Percentiles rank a stretch among this genome's conserved stretches.
These are phyloP conservation scores for Iberis pinnata DNA, from an alignment of 345 rosid species.

Conservation along the genomic window DNA sequence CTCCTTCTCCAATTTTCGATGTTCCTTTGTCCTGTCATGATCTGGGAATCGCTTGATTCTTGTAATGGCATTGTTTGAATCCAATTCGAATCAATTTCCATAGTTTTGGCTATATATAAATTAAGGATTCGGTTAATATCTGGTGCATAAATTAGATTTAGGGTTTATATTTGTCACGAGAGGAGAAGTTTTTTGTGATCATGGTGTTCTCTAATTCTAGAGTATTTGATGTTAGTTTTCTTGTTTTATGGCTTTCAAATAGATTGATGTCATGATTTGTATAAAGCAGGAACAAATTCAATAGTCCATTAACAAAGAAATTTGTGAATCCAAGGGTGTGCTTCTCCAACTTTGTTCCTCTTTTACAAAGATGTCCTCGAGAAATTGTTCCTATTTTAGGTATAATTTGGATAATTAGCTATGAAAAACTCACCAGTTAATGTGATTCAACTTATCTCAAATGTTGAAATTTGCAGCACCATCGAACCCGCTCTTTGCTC, in stretches of 20 bases:
- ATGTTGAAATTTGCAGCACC: slow-evolving; percentile 11
- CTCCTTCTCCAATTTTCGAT: background rate
- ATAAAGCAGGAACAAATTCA: slow-evolving; percentile 2
- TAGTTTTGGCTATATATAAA: too few species aligned
- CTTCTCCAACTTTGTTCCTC: slow-evolving; percentile 1
- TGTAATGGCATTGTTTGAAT: background rate
- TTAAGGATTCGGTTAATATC: too few species aligned
- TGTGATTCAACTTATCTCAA: background rate
- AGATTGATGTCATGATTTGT: slow-evolving; percentile 1
- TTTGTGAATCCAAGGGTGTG: slow-evolving; percentile 9
- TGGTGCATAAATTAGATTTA: background rate
- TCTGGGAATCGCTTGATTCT: background rate
- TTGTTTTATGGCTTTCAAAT: background rate
- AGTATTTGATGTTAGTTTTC: background rate
- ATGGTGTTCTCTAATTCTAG: background rate
- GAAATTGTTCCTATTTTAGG: slow-evolving; percentile 23
- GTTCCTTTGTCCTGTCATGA: background rate
- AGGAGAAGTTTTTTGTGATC: background rate
- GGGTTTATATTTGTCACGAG: background rate
- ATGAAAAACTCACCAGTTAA: background rate
- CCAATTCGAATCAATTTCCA: background rate
- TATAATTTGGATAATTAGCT: background rate
- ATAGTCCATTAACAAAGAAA: slow-evolving; percentile 4
- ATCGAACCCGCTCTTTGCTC: slow-evolving; percentile 16
- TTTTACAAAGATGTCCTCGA: slow-evolving; percentile 2